Evolutionary conservation across 2,329 filamentous ascomycete genomes (phyloP).

Genomic region (Botrytis pseudocinerea): DNA sequence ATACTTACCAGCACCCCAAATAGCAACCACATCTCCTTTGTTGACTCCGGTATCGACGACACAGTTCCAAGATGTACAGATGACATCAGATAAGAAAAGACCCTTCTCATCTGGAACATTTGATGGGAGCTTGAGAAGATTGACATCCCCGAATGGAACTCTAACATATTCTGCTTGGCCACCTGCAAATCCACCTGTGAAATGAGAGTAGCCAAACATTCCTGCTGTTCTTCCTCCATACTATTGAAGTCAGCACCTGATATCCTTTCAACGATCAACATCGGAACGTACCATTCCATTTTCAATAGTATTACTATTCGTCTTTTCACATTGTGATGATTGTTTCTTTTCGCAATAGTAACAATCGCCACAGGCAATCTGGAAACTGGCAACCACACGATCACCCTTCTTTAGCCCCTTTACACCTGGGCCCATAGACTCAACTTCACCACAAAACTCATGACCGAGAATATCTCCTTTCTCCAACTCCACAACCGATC

Average conservation of each 20-base stretch:
- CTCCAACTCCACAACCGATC: conserved; percentile 47
- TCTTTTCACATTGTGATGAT: conserved; percentile 77
- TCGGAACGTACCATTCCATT: conserved; percentile 57
- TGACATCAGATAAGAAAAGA: conserved; percentile 77
- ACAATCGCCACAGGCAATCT: conserved; percentile 74
- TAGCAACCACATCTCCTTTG: conserved; percentile 72
- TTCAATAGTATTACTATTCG: conserved; percentile 70
- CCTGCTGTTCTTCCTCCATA: conserved; percentile 77
- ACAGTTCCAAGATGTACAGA: conserved; percentile 76
- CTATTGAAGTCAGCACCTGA: conserved; percentile 17
- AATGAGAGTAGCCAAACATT: conserved; percentile 73
- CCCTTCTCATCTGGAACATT: conserved; percentile 79
- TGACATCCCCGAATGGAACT: conserved; percentile 78
- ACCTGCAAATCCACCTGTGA: conserved; percentile 84
- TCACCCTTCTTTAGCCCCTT: conserved; percentile 58
- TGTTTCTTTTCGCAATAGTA: conserved; percentile 78
- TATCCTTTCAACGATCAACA: neutral
- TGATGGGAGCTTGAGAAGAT: conserved; percentile 76
- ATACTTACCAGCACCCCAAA: conserved; percentile 68
- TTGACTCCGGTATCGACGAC: conserved; percentile 85
- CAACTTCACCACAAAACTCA: conserved; percentile 54
- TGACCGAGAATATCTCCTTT: conserved; percentile 56
- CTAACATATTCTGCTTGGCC: conserved; percentile 86
- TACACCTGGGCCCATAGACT: conserved; percentile 51
- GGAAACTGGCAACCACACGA: conserved; percentile 81